Percentiles rank a stretch among this genome's conserved stretches.
Evolutionary conservation across 768 basidiomycete species (phyloP).

Genomic region (Macrolepiota dolichaula): DNA sequence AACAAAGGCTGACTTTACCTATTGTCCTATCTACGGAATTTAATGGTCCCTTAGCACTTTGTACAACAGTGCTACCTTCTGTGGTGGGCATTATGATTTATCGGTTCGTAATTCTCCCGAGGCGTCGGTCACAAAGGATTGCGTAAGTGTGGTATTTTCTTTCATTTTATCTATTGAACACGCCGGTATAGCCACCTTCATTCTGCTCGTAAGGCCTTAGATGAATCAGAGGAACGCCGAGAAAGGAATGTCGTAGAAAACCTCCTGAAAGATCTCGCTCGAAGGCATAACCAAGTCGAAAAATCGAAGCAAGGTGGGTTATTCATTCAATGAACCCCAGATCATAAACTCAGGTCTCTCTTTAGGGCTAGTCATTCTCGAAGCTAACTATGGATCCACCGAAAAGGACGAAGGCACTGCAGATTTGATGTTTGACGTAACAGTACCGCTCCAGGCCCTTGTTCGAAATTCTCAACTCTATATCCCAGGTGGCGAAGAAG

Average conservation of each 20-base stretch:
- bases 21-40: constrained; percentile 51
- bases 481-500: constrained; percentile 63
- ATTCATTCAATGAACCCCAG: background rate
- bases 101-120: constrained; percentile 54
- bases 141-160: constrained; percentile 34
- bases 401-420: constrained; percentile 46
- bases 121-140: constrained; percentile 47
- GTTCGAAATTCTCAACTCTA: constrained; percentile 76
- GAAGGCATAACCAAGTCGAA: constrained; percentile 61
- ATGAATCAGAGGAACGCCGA: constrained; percentile 58
- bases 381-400: constrained; percentile 68
- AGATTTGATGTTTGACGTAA: constrained; percentile 71
- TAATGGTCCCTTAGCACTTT: constrained; percentile 44
- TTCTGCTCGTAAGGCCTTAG: constrained; percentile 57
- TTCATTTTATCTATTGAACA: background rate
- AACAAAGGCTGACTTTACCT: constrained; percentile 56
- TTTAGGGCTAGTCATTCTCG: constrained; percentile 71
- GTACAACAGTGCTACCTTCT: constrained; percentile 54
- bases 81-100: constrained; percentile 49
- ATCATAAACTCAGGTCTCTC: constrained; percentile 5
- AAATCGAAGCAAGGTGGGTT: constrained; percentile 62
- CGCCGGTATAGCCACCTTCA: constrained; percentile 53
- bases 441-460: constrained; percentile 75
- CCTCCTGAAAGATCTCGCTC: constrained; percentile 67
- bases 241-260: constrained; percentile 60